phyloP scores from a whole-genome alignment of 78 protist genomes.

The Isochrysis galbana region DNA sequence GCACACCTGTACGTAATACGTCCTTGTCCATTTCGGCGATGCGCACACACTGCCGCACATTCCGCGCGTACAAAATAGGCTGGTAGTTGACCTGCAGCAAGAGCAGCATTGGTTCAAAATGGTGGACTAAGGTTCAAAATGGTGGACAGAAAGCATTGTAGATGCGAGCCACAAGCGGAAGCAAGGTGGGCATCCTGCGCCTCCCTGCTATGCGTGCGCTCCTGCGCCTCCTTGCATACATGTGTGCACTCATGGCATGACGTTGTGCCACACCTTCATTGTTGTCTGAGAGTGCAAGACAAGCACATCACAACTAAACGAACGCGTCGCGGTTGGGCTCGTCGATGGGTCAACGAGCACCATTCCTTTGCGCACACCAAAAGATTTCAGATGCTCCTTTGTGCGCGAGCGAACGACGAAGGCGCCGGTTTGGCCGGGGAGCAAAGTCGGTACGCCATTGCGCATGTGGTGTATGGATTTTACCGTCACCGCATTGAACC shows the following conservation, averaged over 20 bases:
- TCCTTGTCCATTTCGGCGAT: conserved; percentile 8
- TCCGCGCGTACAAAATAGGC: conserved; percentile 89
- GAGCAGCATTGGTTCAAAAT: too few species aligned
- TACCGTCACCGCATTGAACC: conserved; percentile 61
- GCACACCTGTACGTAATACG: background rate
- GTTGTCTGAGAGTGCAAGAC: conserved; percentile 92
- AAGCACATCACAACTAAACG: conserved; percentile 84
- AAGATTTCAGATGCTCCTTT: background rate
- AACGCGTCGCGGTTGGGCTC: conserved; percentile 42
- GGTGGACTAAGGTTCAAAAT: too few species aligned
- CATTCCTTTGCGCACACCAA: conserved; percentile 85
- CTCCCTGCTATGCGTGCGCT: too few species aligned
- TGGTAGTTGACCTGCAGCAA: conserved; percentile 74
- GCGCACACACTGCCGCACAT: conserved; percentile 36
- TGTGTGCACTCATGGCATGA: too few species aligned
- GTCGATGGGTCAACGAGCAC: conserved; percentile 49
- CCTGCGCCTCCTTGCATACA: too few species aligned
- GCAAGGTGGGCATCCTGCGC: too few species aligned
- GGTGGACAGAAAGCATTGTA: too few species aligned
- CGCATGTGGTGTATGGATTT: conserved; percentile 61
- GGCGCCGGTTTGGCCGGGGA: conserved; percentile 80
- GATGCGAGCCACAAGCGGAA: too few species aligned
- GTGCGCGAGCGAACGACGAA: conserved; percentile 76
- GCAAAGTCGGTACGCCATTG: conserved; percentile 62
- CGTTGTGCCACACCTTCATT: too few species aligned